phyloP scores from a whole-genome alignment of 176 grass and related monocot species.

The Avena sativa region DNA sequence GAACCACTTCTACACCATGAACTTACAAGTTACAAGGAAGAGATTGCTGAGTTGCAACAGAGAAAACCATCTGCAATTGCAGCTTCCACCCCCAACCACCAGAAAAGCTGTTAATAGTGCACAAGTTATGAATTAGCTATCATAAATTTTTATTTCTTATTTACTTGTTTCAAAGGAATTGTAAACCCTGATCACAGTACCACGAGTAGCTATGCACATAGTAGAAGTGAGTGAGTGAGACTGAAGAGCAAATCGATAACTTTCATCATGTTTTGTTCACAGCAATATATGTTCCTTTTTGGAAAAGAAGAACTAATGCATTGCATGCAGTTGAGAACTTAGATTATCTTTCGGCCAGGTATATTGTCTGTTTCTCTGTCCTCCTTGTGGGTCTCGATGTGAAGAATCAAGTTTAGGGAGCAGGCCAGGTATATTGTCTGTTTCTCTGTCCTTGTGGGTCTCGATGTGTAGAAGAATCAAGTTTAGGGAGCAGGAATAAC shows the following conservation, averaged over 20 bases:
- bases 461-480: background rate
- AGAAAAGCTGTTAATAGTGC: constrained; percentile 2
- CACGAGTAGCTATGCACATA: background rate
- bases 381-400: background rate
- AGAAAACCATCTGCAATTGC: background rate
- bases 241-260: background rate
- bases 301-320: background rate
- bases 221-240: background rate
- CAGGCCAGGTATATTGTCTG: background rate
- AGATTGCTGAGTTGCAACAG: background rate
- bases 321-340: background rate
- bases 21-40: background rate
- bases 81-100: background rate
- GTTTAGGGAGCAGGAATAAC: background rate
- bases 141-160: background rate
- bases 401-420: background rate
- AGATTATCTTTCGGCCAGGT: background rate
- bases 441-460: background rate
- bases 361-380: background rate
- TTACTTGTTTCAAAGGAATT: background rate
- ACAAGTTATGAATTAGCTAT: background rate
- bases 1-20: background rate
- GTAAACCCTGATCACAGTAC: background rate
- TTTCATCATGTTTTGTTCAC: background rate
- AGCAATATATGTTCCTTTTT: background rate